These are phyloP conservation scores for Pestalotiopsis sp. DNA, from an alignment of 2,329 filamentous ascomycete genomes.

Conservation along the genomic window DNA sequence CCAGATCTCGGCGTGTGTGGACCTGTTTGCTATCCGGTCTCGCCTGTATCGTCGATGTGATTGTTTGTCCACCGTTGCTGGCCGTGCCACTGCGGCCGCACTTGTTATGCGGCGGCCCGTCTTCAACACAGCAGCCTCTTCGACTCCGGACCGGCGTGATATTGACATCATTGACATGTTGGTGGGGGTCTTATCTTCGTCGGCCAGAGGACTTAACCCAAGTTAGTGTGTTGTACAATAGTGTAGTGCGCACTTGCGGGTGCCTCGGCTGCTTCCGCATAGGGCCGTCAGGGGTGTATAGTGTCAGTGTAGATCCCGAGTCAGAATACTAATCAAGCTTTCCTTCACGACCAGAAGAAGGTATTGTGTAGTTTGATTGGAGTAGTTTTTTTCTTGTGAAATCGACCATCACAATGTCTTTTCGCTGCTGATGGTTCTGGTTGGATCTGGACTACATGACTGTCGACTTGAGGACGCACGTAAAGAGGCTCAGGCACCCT, in stretches of 20 bases:
- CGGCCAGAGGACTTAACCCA: no score
- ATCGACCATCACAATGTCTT: no score
- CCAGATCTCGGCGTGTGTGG: background rate
- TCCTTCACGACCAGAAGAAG: background rate
- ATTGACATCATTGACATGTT: background rate
- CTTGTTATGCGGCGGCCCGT: background rate
- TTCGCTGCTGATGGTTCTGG: background rate
- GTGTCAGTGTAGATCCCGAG: background rate
- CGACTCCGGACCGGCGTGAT: background rate
- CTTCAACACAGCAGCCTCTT: background rate
- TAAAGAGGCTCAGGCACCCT: background rate
- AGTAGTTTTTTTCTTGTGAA: no score
- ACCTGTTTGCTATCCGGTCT: background rate
- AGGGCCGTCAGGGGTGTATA: background rate
- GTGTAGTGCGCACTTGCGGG: no score
- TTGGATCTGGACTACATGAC: background rate
- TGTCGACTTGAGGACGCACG: background rate
- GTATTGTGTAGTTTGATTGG: background rate
- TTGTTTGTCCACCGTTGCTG: background rate
- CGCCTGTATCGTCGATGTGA: background rate
- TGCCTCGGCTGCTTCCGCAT: background rate
- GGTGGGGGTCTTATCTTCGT: background rate
- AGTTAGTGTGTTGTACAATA: no score
- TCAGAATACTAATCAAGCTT: background rate
- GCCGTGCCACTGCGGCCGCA: background rate